Conservation (phyloP, 805 yeast species). For the Ogataea thermomethanolica region DNA sequence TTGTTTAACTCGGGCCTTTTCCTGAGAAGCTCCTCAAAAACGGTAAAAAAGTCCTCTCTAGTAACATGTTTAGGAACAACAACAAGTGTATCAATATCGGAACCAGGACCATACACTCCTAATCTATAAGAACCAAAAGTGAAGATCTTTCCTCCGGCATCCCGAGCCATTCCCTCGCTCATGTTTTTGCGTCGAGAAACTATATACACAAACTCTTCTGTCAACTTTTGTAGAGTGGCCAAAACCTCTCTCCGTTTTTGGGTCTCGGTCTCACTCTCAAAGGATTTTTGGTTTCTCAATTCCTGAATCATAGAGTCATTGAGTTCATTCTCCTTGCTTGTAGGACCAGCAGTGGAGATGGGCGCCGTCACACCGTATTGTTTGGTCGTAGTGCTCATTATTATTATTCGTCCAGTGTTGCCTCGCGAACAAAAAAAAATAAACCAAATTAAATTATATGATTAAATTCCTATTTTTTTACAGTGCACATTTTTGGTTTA, state of each 20-base stretch:
- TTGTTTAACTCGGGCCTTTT: conserved; percentile 82
- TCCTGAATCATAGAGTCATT: conserved; percentile 78
- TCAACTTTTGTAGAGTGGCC: conserved; percentile 63
- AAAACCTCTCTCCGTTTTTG: conserved; percentile 75
- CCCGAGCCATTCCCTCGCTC: conserved; percentile 96
- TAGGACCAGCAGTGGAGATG: conserved; percentile 80
- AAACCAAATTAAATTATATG: conserved; percentile 5
- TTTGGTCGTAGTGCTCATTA: conserved; percentile 13
- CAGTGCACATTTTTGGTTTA: neutral
- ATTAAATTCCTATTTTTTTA: neutral
- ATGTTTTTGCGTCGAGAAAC: conserved; percentile 82
- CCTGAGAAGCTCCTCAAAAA: conserved; percentile 67
- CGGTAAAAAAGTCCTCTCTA: conserved; percentile 83
- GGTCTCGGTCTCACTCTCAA: conserved; percentile 84
- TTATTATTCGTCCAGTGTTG: conserved; percentile 6
- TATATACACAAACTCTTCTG: conserved; percentile 75
- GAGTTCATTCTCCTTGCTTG: conserved; percentile 69
- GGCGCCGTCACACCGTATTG: conserved; percentile 77
- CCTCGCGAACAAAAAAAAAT: conserved; percentile 8
- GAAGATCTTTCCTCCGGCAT: conserved; percentile 97
- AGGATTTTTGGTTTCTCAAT: conserved; percentile 77
- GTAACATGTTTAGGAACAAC: conserved; percentile 96
- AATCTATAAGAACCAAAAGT: conserved; percentile 92
- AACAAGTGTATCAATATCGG: conserved; percentile 95
- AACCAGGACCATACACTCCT: conserved; percentile 97